Conservation (phyloP, 2,329 filamentous ascomycete genomes). For the Helotiales sp. region DNA sequence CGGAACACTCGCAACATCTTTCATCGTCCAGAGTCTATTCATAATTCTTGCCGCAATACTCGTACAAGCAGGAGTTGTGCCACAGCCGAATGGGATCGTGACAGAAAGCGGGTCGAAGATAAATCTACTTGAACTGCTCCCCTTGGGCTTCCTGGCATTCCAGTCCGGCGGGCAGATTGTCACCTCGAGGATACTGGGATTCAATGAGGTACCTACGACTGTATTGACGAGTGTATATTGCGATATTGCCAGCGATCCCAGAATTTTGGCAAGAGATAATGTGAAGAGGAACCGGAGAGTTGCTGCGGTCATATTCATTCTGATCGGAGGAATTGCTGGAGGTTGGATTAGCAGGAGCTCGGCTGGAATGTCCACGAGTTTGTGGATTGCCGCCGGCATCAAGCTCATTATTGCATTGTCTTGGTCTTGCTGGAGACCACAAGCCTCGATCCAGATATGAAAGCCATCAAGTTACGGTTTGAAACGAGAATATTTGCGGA, state of each 20-base stretch:
- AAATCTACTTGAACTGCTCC: constrained; percentile 51
- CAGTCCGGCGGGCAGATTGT: constrained; percentile 81
- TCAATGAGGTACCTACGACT: constrained; percentile 75
- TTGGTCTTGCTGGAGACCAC: constrained; percentile 64
- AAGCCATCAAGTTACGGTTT: neutral
- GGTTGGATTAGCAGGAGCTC: constrained; percentile 58
- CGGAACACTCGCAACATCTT: constrained; percentile 53
- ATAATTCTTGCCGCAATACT: constrained; percentile 59
- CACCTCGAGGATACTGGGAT: constrained; percentile 71
- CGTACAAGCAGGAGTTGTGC: constrained; percentile 52
- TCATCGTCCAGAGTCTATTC: constrained; percentile 56
- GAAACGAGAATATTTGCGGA: neutral
- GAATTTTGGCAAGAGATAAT: constrained; percentile 52
- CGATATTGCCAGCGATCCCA: constrained; percentile 73
- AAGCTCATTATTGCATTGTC: constrained; percentile 61
- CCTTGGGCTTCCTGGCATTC: constrained; percentile 60
- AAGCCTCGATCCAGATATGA: constrained; percentile 13
- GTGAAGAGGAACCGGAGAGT: constrained; percentile 58
- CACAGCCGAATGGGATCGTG: constrained; percentile 47
- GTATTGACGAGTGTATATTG: constrained; percentile 84
- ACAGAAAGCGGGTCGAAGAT: constrained; percentile 37
- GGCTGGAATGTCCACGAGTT: constrained; percentile 55
- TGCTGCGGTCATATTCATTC: constrained; percentile 55
- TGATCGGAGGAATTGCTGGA: constrained; percentile 59
- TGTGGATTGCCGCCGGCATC: constrained; percentile 52